Evolutionary conservation across 2,329 filamentous ascomycete genomes (phyloP).

Genomic region (Colletotrichum cordylinicola): DNA sequence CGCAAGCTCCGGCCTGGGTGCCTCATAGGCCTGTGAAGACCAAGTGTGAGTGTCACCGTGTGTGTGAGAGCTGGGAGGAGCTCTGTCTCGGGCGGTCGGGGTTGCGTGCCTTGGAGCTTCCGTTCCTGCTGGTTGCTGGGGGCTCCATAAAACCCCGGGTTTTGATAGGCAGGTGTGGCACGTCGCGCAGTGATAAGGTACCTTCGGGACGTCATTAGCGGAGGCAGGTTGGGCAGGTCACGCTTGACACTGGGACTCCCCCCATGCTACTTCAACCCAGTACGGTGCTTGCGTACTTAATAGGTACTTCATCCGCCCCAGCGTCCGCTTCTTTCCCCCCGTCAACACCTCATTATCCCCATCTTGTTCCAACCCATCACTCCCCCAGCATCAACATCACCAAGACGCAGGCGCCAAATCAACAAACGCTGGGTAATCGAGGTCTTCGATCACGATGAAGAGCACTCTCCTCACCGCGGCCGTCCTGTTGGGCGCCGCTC

Average conservation of each 20-base stretch:
- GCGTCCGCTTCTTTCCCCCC: conserved; percentile 10
- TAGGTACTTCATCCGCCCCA: conserved; percentile 17
- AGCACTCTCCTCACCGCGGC: conserved; percentile 79
- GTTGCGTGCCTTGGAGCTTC: neutral
- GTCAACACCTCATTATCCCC: conserved; percentile 21
- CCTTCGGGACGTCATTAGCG: neutral
- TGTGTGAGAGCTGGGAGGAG: conserved; percentile 16
- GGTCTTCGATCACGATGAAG: conserved; percentile 73
- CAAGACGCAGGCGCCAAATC: conserved; percentile 10
- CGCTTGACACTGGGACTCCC: conserved; percentile 6
- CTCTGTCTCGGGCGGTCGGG: conserved; percentile 6
- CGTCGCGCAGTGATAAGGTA: neutral
- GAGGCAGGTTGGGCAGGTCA: conserved; percentile 17
- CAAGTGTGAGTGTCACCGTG: conserved; percentile 1
- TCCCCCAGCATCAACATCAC: neutral
- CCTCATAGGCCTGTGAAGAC: neutral
- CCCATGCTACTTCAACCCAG: neutral
- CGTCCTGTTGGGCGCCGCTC: conserved; percentile 80
- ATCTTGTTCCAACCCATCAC: neutral
- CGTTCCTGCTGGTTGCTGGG: neutral
- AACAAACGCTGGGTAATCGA: conserved; percentile 1
- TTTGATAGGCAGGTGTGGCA: neutral
- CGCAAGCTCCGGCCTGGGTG: conserved; percentile 20
- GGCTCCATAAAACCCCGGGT: neutral
- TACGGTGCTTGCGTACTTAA: conserved; percentile 19